Evolutionary conservation across 495 filamentous ascomycete species (phyloP), one percentile per base, ranked within the genome.

Genomic region (Tirmania nivea): DNA sequence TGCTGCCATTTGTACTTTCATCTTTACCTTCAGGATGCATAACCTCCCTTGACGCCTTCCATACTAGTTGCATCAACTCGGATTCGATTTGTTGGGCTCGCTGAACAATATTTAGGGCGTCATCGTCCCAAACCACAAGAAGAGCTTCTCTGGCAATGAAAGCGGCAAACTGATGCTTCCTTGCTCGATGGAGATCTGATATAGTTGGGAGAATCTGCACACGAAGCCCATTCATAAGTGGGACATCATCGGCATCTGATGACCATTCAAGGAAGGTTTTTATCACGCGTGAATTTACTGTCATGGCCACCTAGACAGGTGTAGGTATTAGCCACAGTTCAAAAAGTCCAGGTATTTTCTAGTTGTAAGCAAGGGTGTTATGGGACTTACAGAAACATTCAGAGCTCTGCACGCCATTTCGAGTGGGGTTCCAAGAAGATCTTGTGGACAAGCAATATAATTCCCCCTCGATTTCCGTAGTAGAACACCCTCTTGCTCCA

Each of bases 71-170:
- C 76, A 84, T 84, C 31, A 86, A 68, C 61, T 83, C 80, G 20
- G 73, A 72, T 66, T 84, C 80, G 61, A 85, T 86, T 14, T 68
- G 69, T 61, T 76, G 75, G 10, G 81, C 81, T 51, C 81, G 68
- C 51, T 70, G 57, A 14, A 84, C 73, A 25, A 86, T 67, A 56
- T 84, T 77, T 39, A 78, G 67, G 0, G 82, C 74, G 50, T 86
- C 81, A 55, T 86, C 81, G 52, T 86, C 81, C 81, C 81, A 86
- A 6, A 86, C 81, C 0, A 86, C 71, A 2, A 86, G 65, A 16
- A 85, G 62, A 4, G 72, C 71, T 50, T 81, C 79, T 16, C 74
- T 75, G 3, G 79, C 80, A 39, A 86, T 73, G 59, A 86, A 86
- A 51, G 81, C 81, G 25, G 81, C 82, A 50, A 82, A 84, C 62